Conservation (phyloP, 2,329 filamentous ascomycete genomes). For the Pezicula neosporulosa region DNA sequence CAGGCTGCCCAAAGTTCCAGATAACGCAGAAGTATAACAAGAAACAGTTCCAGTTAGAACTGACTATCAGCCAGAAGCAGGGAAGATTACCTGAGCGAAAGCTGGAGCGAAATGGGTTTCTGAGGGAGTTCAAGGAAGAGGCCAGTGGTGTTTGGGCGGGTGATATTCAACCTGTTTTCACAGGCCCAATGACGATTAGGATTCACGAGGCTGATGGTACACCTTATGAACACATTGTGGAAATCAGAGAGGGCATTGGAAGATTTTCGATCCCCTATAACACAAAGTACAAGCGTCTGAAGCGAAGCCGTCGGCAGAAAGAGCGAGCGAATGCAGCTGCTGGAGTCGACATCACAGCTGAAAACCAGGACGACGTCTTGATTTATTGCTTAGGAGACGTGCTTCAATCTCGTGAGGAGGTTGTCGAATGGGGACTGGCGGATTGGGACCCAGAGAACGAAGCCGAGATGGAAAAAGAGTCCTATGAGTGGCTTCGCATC, state of each 20-base stretch:
- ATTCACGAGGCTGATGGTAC: conserved; percentile 98
- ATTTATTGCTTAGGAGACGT: conserved; percentile 93
- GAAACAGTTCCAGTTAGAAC: conserved; percentile 91
- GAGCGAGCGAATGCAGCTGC: conserved; percentile 66
- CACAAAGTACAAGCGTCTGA: conserved; percentile 97
- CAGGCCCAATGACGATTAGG: conserved; percentile 93
- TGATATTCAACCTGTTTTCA: conserved; percentile 75
- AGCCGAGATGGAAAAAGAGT: conserved; percentile 88
- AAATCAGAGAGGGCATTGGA: conserved; percentile 82
- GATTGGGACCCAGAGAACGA: conserved; percentile 92
- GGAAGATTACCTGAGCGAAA: conserved; percentile 43
- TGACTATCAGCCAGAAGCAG: conserved; percentile 76
- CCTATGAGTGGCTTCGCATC: conserved; percentile 97
- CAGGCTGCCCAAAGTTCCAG: conserved; percentile 84
- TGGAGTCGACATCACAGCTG: conserved; percentile 59
- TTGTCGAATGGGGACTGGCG: conserved; percentile 75
- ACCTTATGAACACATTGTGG: conserved; percentile 95
- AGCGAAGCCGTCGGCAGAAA: conserved; percentile 79
- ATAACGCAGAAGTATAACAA: conserved; percentile 94
- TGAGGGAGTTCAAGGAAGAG: conserved; percentile 81
- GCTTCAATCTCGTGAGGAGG: conserved; percentile 77
- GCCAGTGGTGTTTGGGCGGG: conserved; percentile 65
- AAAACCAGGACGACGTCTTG: conserved; percentile 74
- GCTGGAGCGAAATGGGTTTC: conserved; percentile 71
- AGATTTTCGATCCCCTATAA: conserved; percentile 97